Conservation (phyloP, 495 filamentous ascomycete genomes). For the Astrothelium subdiscretum region DNA sequence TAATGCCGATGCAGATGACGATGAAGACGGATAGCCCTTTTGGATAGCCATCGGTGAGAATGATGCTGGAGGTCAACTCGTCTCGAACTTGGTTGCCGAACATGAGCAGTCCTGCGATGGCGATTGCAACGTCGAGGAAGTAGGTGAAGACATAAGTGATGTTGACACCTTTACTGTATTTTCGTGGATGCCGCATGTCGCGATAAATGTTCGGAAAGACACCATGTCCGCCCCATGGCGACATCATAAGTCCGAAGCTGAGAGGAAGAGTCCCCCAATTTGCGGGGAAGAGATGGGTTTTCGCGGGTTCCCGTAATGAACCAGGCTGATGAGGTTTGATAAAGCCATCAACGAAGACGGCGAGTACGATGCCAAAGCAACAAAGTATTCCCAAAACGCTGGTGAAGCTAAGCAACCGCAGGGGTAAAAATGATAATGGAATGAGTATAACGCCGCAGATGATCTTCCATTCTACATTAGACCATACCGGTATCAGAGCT, state of each 20-base stretch:
- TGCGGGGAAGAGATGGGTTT: conserved; percentile 63
- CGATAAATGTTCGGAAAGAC: conserved; percentile 97
- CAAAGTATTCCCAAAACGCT: conserved; percentile 84
- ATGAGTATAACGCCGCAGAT: conserved; percentile 70
- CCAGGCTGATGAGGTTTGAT: conserved; percentile 71
- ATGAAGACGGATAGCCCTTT: conserved; percentile 62
- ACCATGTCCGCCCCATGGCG: conserved; percentile 88
- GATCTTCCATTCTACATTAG: conserved; percentile 70
- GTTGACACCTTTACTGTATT: conserved; percentile 64
- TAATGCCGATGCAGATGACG: conserved; percentile 75
- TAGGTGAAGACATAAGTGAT: conserved; percentile 86
- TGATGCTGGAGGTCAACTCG: conserved; percentile 83
- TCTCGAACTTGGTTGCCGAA: conserved; percentile 78
- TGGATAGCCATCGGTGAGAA: conserved; percentile 63
- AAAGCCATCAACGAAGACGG: conserved; percentile 75
- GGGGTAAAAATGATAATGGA: conserved; percentile 74
- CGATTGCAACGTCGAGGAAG: conserved; percentile 66
- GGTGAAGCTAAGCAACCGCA: conserved; percentile 76
- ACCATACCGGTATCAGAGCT: conserved; percentile 63
- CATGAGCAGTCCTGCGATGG: conserved; percentile 78
- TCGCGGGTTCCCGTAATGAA: conserved; percentile 72
- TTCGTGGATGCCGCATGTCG: conserved; percentile 91
- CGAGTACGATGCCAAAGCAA: conserved; percentile 70
- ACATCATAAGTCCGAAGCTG: conserved; percentile 91
- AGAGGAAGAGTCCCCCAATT: conserved; percentile 88